These are phyloP conservation scores for Pseudogymnoascus sp. DNA, from an alignment of 2,329 filamentous ascomycete species.

Conservation along the genomic window DNA sequence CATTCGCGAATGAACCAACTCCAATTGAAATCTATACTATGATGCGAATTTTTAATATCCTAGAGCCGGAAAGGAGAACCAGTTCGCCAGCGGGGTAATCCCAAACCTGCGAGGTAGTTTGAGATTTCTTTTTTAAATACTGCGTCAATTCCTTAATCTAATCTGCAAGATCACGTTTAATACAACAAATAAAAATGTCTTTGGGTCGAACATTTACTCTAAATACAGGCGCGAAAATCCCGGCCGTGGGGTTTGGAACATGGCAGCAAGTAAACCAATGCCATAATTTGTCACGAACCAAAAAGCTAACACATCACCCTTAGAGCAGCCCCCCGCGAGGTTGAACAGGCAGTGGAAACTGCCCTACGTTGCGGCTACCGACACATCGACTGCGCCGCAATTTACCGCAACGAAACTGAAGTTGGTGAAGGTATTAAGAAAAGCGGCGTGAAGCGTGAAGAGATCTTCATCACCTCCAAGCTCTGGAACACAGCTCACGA, in stretches of 20 bases:
- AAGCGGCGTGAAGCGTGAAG: constrained; percentile 32
- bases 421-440: constrained; percentile 37
- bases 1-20: not conserved
- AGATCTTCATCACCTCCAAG: constrained; percentile 49
- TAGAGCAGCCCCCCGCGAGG: constrained; percentile 26
- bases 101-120: not conserved
- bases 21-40: not conserved
- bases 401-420: constrained; percentile 38
- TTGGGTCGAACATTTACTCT: not conserved
- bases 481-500: constrained; percentile 46
- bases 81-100: not conserved
- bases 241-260: constrained; percentile 36
- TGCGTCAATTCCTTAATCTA: not conserved
- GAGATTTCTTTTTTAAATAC: not conserved
- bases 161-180: not conserved
- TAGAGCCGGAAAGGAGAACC: not conserved
- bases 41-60: not conserved
- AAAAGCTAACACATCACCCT: constrained; percentile 20
- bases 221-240: constrained; percentile 36
- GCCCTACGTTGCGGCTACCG: constrained; percentile 44
- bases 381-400: constrained; percentile 41
- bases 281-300: not conserved
- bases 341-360: constrained; percentile 34
- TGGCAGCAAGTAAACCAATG: constrained; percentile 31
- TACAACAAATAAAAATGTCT: not conserved